Evolutionary conservation across 192 early-diverging fungal species (phyloP), one percentile per base, ranked within the genome.

Genomic region (Chytriomyces hyalinus): DNA sequence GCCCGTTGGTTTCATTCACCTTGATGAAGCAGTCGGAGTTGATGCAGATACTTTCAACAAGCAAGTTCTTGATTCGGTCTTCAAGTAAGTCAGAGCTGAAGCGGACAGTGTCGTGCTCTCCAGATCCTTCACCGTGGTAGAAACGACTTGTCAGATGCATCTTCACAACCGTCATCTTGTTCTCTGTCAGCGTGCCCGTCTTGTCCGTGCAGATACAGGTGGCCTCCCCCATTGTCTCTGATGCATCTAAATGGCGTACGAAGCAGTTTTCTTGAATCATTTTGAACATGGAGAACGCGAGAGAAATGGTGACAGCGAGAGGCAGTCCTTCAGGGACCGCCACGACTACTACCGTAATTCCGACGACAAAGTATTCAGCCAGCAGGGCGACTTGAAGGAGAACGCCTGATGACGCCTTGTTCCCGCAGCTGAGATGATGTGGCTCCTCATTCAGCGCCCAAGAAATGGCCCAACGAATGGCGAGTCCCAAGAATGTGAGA

Each of bases 251-350:
- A 69, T 90, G 89, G 22, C 89, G 78, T 6, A 90, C 89, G 64
- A 90, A 90, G 77, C 89, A 90, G n/a, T 86, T 86, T 73, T 90
- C 89, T 49, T 82, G 70, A 61, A 90, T 90, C 89, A 90, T 90
- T 67, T 89, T 89, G 81, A 90, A 90, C 89, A 90, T 90, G 72
- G 84, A 85, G 67, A 88, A 86, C 20, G 89, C 85, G 5, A 90
- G 77, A n/a, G 87, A 85, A 46, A 90, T 84, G 5, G 89, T 90
- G 13, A 90, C 89, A 22, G 89, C 89, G 26, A 90, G 83, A n/a
- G 89, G 89, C 0, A 90, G 77, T 68, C 89, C 89, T 80, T 90
- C 89, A 15, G 89, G 89, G 5, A 90, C 89, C 48, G 89, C 89
- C 9, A 90, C 89, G 45, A 90, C 89, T 20, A 90, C 82, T 13